Evolutionary conservation across 345 rosid genomes (phyloP).

Genomic region (Brassica incana): DNA sequence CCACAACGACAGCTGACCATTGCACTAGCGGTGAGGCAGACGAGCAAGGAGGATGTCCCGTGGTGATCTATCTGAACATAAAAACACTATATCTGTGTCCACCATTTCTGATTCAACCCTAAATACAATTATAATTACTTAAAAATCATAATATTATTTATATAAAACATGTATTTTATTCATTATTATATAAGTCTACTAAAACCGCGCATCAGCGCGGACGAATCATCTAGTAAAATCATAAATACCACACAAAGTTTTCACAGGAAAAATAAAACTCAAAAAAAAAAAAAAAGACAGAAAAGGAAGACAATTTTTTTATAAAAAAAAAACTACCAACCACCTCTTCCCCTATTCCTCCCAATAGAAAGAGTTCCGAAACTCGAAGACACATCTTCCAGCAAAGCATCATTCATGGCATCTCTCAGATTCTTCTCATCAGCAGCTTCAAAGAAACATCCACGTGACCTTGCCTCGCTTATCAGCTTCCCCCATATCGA

Average conservation of each 20-base stretch:
- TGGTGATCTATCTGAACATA: too few species aligned
- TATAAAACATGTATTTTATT: too few species aligned
- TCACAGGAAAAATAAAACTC: too few species aligned
- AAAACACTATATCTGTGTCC: background rate
- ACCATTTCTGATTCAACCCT: too few species aligned
- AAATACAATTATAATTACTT: too few species aligned
- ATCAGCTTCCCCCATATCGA: slow-evolving; percentile 16
- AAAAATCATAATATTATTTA: too few species aligned
- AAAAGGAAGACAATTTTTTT: too few species aligned
- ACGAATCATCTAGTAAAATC: background rate
- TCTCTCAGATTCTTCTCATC: slow-evolving; percentile 27
- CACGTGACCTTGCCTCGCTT: slow-evolving; percentile 34
- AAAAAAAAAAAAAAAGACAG: background rate
- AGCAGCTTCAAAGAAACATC: slow-evolving; percentile 35
- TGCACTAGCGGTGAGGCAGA: too few species aligned
- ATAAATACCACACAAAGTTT: background rate
- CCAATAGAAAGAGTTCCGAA: background rate
- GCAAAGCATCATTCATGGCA: background rate
- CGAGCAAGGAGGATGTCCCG: too few species aligned
- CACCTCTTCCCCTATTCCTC: background rate
- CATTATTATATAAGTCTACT: too few species aligned
- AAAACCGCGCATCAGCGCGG: too few species aligned
- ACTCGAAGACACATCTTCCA: background rate
- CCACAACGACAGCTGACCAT: too few species aligned
- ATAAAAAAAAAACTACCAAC: background rate